Evolutionary conservation across 2,329 filamentous ascomycete species (phyloP).

Genomic region (Proliferodiscus dingleyae): DNA sequence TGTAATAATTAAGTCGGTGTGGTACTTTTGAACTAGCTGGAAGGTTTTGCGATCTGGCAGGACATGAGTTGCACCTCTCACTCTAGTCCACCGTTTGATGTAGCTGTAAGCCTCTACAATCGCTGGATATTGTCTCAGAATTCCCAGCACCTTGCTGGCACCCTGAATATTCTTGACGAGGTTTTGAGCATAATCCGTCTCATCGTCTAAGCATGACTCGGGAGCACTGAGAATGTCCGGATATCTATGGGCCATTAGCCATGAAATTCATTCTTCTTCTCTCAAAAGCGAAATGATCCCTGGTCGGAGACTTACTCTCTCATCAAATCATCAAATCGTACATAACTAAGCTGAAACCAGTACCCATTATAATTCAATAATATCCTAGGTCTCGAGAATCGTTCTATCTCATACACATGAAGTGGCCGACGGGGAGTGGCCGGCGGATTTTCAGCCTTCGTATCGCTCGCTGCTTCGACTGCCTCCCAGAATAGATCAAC

Average conservation of each 20-base stretch:
- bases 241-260: no score
- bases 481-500: constrained; percentile 11
- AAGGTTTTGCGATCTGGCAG: constrained; percentile 6
- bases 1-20: background rate
- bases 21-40: constrained; percentile 5
- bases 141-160: background rate
- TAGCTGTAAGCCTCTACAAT: constrained; percentile 6
- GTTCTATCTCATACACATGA: constrained; percentile 10
- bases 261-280: no score
- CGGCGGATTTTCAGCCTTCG: background rate
- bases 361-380: constrained; percentile 7
- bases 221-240: constrained; percentile 7
- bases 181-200: background rate
- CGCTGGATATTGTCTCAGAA: constrained; percentile 2
- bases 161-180: background rate
- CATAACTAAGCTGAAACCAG: constrained; percentile 15
- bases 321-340: constrained; percentile 13
- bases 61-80: background rate
- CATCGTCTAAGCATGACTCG: constrained; percentile 5
- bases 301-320: constrained; percentile 10
- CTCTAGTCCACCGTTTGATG: constrained; percentile 8
- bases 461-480: background rate
- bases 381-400: constrained; percentile 1
- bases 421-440: background rate
- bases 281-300: no score